Base-by-base conservation (phyloP, 192 early-diverging fungal genomes). In the Glomus cerebriforme region DNA sequence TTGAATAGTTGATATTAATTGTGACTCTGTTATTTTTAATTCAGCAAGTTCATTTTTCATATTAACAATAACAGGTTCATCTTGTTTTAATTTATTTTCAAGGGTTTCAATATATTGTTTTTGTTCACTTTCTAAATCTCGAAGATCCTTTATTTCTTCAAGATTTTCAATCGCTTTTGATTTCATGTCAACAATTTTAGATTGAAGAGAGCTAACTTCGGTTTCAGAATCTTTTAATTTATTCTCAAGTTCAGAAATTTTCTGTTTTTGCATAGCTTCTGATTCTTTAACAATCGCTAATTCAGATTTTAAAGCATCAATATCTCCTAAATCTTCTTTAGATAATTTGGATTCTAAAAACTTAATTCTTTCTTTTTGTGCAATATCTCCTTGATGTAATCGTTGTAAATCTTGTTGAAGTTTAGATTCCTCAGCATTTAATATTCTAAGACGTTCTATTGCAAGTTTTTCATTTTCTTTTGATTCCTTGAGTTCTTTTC, bases 21-120 rank as follows among this genome's bases (percentile, higher is more conserved):
- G 29, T 10, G 31, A 43, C 15, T 75, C 58, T 7, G 34, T 60
- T 13, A n/a, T 12, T 19, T 75, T 62, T 17, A 24, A 12, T 45
- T 63, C 10, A 19, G 24, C 8, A 26, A 75, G 73, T 62, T 75
- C 58, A 22, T 45, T 4, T 75, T 75, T 75, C n/a, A 62, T n/a
- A 37, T 2, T 37, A 17, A 8, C 26, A n/a, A 75, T 3, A 39
- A 27, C 7, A 29, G 49, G 43, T 39, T 68, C 34, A 8, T n/a
- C n/a, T 37, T 39, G 35, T 37, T 68, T 35, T 39, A 68, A 37
- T n/a, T n/a, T 17, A 37, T 2, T 68, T 39, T 68, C 32, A 26
- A 68, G 35, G 10, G n/a, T 34, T 39, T 68, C 66, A 9, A 37
- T 39, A 17, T 68, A 3, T 68, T 68, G 31, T 39, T 37, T 32